A percentile compares a stretch with the other conserved stretches of the same genome.
phyloP scores from a whole-genome alignment of 129 eudicot species.

The Erigeron canadensis region DNA sequence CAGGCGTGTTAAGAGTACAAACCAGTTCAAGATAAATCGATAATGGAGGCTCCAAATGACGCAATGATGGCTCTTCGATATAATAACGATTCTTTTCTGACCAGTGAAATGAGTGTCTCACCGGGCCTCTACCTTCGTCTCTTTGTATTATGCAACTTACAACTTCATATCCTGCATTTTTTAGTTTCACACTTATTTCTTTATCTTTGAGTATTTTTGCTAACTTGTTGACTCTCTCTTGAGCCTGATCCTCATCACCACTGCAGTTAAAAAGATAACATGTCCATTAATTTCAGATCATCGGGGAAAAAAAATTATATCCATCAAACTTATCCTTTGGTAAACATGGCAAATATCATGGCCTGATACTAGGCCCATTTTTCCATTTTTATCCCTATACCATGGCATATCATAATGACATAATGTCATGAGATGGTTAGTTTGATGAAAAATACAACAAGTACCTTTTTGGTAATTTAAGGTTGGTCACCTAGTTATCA shows the following conservation, averaged over 20 bases:
- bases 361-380: no score
- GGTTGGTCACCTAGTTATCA: no score
- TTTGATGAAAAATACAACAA: no score
- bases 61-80: conserved; percentile 82
- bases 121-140: conserved; percentile 96
- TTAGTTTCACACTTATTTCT: conserved; percentile 75
- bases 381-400: no score
- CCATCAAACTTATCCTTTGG: no score
- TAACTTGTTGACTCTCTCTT: conserved; percentile 83
- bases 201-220: conserved; percentile 86
- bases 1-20: conserved; percentile 29
- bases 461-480: no score
- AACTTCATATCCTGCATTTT: conserved; percentile 79
- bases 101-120: conserved; percentile 99
- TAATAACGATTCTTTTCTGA: conserved; percentile 66
- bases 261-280: conserved; percentile 37
- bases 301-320: no score
- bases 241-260: conserved; percentile 99
- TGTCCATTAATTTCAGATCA: not conserved
- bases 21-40: conserved; percentile 97
- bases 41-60: conserved; percentile 95
- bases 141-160: conserved; percentile 94
- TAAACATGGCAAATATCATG: no score
- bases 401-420: no score
- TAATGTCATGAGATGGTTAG: no score